phyloP scores from a whole-genome alignment of 2,329 filamentous ascomycete genomes.

The Fusarium duplospermum region DNA sequence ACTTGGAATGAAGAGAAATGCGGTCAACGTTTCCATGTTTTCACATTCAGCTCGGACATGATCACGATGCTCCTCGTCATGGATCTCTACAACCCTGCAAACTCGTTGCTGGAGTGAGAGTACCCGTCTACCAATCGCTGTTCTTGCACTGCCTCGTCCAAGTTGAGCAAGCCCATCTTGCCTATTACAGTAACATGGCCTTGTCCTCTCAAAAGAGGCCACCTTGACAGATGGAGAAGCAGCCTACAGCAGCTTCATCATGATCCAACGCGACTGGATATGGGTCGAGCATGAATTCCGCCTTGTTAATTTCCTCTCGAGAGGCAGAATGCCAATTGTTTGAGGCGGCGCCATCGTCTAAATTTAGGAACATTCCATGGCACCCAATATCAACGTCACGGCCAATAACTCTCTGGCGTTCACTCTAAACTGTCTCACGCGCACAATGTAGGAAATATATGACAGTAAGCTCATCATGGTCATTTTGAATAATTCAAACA shows the following conservation, averaged over 20 bases:
- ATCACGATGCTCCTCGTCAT: background rate
- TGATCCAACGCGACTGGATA: background rate
- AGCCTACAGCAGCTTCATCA: background rate
- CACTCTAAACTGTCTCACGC: background rate
- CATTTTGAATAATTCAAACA: background rate
- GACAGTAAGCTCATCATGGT: background rate
- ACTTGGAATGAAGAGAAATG: background rate
- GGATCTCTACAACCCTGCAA: background rate
- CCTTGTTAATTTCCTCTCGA: background rate
- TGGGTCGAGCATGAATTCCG: background rate
- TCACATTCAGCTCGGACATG: background rate
- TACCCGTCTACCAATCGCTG: background rate
- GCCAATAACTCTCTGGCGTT: background rate
- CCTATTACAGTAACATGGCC: background rate
- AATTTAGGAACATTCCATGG: background rate
- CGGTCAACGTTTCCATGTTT: background rate
- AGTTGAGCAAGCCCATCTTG: background rate
- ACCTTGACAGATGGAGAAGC: background rate
- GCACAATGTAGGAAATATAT: background rate
- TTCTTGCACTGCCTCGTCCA: conserved; percentile 1
- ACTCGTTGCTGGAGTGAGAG: conserved; percentile 1
- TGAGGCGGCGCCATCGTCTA: background rate
- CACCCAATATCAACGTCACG: background rate
- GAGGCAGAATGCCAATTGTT: background rate
- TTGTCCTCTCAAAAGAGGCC: background rate